Conservation (phyloP, 306 rosid genomes). For the Prinsepia uniflora region DNA sequence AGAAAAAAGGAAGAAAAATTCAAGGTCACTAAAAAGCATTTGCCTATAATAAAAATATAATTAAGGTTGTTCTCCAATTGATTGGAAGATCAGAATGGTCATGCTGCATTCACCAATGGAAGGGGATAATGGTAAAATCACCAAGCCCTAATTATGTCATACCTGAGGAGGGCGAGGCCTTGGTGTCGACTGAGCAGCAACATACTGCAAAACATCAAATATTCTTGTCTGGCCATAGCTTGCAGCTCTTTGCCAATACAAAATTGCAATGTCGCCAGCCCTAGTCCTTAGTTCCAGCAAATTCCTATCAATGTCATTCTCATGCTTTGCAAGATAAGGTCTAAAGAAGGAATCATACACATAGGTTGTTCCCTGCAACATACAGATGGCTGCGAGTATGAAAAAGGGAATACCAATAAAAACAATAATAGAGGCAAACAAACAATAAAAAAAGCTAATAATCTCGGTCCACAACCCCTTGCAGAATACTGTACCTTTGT, state of each 20-base stretch:
- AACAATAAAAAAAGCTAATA: conserved; percentile 10
- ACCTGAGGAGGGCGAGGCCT: conserved; percentile 70
- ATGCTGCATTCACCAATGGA: neutral
- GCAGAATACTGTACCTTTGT: conserved; percentile 53
- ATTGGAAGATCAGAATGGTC: neutral
- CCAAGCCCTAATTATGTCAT: conserved; percentile 13
- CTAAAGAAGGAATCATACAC: conserved; percentile 86
- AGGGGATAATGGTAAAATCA: neutral
- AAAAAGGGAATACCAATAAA: neutral
- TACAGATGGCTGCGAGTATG: conserved; percentile 9
- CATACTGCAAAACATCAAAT: conserved; percentile 67
- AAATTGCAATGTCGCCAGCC: conserved; percentile 61
- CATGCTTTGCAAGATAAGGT: conserved; percentile 79
- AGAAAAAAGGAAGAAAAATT: neutral
- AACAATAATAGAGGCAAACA: conserved; percentile 12
- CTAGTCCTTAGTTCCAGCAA: conserved; percentile 71
- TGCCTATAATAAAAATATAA: neutral
- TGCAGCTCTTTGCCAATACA: conserved; percentile 74
- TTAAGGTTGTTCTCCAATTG: neutral
- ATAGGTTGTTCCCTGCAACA: conserved; percentile 67
- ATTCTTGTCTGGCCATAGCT: conserved; percentile 77
- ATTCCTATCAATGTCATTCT: conserved; percentile 73
- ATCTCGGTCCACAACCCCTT: conserved; percentile 18
- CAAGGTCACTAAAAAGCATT: neutral
- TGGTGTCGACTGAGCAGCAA: conserved; percentile 76